Evolutionary conservation across 2,329 filamentous ascomycete genomes (phyloP), one percentile per base, ranked within the genome.

Genomic region (Trichoderma sp.): DNA sequence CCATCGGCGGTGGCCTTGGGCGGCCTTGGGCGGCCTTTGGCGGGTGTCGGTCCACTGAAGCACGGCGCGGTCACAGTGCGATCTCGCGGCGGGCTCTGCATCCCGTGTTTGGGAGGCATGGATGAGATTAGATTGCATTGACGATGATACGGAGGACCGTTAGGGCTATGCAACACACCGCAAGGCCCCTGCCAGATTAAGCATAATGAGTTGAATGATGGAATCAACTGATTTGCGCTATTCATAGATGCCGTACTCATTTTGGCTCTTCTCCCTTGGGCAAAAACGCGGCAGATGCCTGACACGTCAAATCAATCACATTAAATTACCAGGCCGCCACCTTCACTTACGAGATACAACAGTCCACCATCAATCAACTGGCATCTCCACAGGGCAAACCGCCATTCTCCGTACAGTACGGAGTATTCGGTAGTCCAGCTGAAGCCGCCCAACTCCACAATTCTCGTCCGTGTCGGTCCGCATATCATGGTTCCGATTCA

Each of bases 1-100:
- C 64, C 64, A 67, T 67, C 64, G 64, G 64, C 32, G 27, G 35
- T 22, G 50, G 15, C 17, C 17, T 60, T n/a, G n/a, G n/a, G n/a
- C n/a, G n/a, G n/a, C n/a, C n/a, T n/a, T n/a, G n/a, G n/a, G n/a
- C n/a, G n/a, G n/a, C n/a, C n/a, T 48, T 48, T 63, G 27, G 35
- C 52, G 25, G 60, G 50, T 34, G 27, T 15, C 25, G 2, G 22
- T 15, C 19, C 48, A n/a, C 37, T 56, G 52, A 27, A 32, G n/a
- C 39, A 15, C 22, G 37, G 39, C 61, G 13, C 12, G 7, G 61
- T 15, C 52, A 65, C 61, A 65, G 52, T 64, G 61, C 50, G 45
- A 29, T 54, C 25, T 54, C 25, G 37, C 13, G 58, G 13, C 50
- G 19, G 27, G 50, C 22, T 27, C 13, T 29, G 19, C 32, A 39